Evolutionary conservation across 2,329 filamentous ascomycete species (phyloP), one percentile per base, ranked within the genome.

Genomic region (Talaromyces sp.): DNA sequence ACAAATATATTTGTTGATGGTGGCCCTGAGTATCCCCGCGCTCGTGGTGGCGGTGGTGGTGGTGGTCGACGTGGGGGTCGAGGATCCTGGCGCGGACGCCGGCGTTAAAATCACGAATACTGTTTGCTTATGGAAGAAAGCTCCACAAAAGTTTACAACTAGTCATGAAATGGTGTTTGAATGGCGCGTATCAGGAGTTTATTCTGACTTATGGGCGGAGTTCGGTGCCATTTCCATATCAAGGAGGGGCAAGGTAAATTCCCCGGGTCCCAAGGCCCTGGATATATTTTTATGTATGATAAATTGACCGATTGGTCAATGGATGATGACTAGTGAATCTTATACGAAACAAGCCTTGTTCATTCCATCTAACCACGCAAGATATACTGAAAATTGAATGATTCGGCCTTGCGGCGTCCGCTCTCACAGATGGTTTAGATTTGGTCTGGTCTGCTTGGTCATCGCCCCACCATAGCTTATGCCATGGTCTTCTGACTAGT

Each of bases 1-100:
- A 83, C 82, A 0, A 86, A 88, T 66, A 73, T 77, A 6, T 87
- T 93, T 62, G 89, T 93, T 52, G 90, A 93, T 74, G 84, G 88
- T 62, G 90, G 90, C 14, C 86, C 86, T 16, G 90, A 93, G 74
- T 87, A 75, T 57, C 72, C 76, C 22, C 77, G 76, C 22, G 16
- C 22, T 50, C 47, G 47, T 50, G 75, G 80, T 10, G 78, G 79
- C 39, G 73, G 71, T 64, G 73, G 71, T 64, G 75, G 71, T 64
- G 76, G 74, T 63, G 76, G 74, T 62, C 72, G 70, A 63, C 71
- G 72, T 31, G 67, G 75, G 31, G 73, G 76, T 54, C 70, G 73
- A 49, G 75, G 74, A 39, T n/a, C 54, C 22, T 66, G 64, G 66
- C 54, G 66, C 57, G 66, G 69, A 68, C 63, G 68, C 68, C 62